Evolutionary conservation across 345 rosid species (phyloP).

Genomic region (Camelina sativa): DNA sequence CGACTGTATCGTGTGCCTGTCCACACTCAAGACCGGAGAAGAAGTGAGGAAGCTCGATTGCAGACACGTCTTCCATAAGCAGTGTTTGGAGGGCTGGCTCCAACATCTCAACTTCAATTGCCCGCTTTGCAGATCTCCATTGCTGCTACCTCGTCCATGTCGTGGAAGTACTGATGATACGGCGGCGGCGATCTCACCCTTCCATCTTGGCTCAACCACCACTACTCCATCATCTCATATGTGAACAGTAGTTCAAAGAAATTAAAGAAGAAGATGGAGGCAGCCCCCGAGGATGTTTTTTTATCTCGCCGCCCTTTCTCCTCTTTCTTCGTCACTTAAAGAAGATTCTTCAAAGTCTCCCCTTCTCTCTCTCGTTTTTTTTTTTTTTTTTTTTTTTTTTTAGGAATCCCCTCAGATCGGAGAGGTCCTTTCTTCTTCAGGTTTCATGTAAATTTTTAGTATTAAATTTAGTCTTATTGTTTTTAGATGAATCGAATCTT

Average conservation of each 20-base stretch:
- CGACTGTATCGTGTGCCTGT: constrained; percentile 70
- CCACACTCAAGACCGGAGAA: constrained; percentile 67
- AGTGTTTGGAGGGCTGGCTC: constrained; percentile 85
- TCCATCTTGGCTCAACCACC: constrained; percentile 11
- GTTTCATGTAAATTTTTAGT: constrained; percentile 13
- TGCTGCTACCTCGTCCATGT: constrained; percentile 36
- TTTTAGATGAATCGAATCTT: too few relatives aligned
- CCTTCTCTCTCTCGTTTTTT: neutral
- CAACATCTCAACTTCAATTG: constrained; percentile 69
- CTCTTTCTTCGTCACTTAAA: constrained; percentile 12
- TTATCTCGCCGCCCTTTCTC: constrained; percentile 34
- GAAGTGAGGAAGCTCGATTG: constrained; percentile 75
- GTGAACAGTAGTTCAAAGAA: neutral
- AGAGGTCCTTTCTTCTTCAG: constrained; percentile 18
- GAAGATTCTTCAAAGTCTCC: neutral
- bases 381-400: neutral
- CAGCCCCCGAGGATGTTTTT: constrained; percentile 6
- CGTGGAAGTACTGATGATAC: constrained; percentile 11
- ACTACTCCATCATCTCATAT: constrained; percentile 8
- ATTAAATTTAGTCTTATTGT: constrained; percentile 10
- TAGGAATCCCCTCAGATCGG: constrained; percentile 29
- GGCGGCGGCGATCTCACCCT: constrained; percentile 27
- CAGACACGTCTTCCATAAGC: constrained; percentile 78
- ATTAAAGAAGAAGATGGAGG: constrained; percentile 10
- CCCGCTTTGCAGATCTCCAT: constrained; percentile 71